Evolutionary conservation across 2,329 filamentous ascomycete species (phyloP), one percentile per base, ranked within the genome.

Genomic region (Penicillium palitans): DNA sequence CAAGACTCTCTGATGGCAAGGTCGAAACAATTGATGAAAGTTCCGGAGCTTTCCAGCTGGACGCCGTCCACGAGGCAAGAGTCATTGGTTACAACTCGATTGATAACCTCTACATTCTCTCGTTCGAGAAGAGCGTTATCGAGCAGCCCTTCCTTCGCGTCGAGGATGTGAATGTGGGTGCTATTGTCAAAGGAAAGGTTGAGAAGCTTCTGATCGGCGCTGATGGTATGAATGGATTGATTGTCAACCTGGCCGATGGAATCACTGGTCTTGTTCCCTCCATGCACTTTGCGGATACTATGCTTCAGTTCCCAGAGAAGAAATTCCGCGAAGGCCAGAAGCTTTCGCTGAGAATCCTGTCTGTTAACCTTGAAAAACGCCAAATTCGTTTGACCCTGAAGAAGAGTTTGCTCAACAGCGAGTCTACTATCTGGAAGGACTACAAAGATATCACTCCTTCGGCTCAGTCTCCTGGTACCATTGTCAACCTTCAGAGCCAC

Each of bases 401-500:
- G 81, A 99, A 98, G 79, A 90, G 90, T 1, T 81, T 99, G 19
- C 86, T 99, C 65, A 96, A 97, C 76, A 95, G 91, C 0, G 93
- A 97, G 56, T 84, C 87, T 0, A 80, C 87, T n/a, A 83, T 90
- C 10, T 89, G 96, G 81, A 86, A 89, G 64, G 84, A 87, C 15
- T 96, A 92, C 69, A 83, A 87, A n/a, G 84, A 88, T 46, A 85
- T 96, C 24, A 78, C 82, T 13, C 82, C 89, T 54, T 92, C 91
- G 12, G 85, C 88, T 73, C 90, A 93, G 68, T 87, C 89, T 35
- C 90, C 90, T 8, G 95, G 93, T 58, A 97, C 92, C 0, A 89
- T 99, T 63, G 83, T 96, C 65, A 96, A 90, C 63, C 81, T 99
- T 12, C 81, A 91, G 57, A 77, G 84, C 4, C 86, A 86, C 53